Base-by-base conservation (phyloP, 2,329 filamentous ascomycete species). In the Colletotrichum sp. region DNA sequence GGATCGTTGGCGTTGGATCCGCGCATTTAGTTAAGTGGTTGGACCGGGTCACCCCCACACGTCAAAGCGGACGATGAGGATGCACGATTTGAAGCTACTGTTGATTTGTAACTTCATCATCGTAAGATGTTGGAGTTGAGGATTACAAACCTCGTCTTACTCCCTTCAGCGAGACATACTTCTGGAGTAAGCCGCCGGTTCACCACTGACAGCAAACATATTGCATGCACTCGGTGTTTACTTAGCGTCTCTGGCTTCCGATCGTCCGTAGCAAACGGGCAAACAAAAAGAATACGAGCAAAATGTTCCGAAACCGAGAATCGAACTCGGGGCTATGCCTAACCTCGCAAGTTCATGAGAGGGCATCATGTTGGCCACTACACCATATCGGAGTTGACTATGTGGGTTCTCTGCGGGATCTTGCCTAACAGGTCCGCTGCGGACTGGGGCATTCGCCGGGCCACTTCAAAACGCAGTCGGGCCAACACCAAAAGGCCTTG, bases 251-350 rank as follows among this genome's bases (percentile, higher is more conserved):
- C n/a, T 52, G n/a, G n/a, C 44, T 52, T 24, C 44, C 10, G 44
- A 24, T 52, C 44, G n/a, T 52, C n/a, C n/a, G 6, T 12, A 52
- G 3, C 44, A 21, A 21, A 21, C 10, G 2, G 6, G 1, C 10
- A 21, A 21, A 21, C n/a, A 21, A 52, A 65, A 65, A 36, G 32
- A 12, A 34, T 6, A 18, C 2, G 9, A 9, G 16, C 18, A 55
- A 55, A 32, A 24, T 24, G 12, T n/a, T 28, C 26, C n/a, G 28
- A 36, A 21, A 52, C 34, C 36, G 59, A 55, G 59, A 65, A 55
- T 57, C 39, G 66, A 69, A 69, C 66, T 69, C 66, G 66, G 49
- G 66, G 66, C 66, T 69, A 69, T 69, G 66, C 66, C 66, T 69
- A 39, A 69, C 30, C 49, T 15, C 30, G 24, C 21, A n/a, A n/a